Conservation (phyloP, 306 rosid genomes). For the Dryas drummondii region DNA sequence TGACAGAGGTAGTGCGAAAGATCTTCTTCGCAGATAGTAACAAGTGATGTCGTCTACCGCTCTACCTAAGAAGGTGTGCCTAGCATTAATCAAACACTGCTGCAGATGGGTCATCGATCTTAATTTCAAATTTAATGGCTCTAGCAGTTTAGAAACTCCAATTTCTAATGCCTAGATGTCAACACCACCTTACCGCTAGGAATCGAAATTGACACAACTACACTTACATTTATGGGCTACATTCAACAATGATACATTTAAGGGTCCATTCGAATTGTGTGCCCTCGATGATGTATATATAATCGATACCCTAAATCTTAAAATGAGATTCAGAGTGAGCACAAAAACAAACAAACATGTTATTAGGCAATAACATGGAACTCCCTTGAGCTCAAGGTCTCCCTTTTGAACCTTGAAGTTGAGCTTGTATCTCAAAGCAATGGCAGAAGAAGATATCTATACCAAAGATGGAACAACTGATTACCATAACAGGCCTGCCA, state of each 20-base stretch:
- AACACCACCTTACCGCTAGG: background rate
- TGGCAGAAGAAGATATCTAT: slow-evolving; percentile 13
- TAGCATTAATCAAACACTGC: background rate
- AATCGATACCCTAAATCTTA: background rate
- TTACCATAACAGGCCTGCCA: slow-evolving; percentile 23
- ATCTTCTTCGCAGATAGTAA: too few species aligned
- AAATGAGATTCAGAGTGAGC: background rate
- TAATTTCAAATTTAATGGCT: background rate
- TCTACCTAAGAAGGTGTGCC: background rate
- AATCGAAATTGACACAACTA: slow-evolving; percentile 3
- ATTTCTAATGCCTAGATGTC: background rate
- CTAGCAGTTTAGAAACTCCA: background rate
- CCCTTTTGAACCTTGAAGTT: background rate
- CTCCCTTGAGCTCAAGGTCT: background rate
- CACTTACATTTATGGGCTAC: background rate
- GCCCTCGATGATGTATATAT: background rate
- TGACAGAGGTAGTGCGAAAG: too few species aligned
- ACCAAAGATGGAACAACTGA: slow-evolving; percentile 33
- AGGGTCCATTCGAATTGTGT: slow-evolving; percentile 4
- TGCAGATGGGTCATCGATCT: background rate
- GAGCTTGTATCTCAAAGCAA: background rate
- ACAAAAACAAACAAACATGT: background rate
- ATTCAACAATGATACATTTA: background rate
- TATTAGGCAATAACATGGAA: background rate
- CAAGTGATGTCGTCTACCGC: too few species aligned